Conservation (phyloP, 108 stramenopile species). For the Fragilariopsis cylindrus region DNA sequence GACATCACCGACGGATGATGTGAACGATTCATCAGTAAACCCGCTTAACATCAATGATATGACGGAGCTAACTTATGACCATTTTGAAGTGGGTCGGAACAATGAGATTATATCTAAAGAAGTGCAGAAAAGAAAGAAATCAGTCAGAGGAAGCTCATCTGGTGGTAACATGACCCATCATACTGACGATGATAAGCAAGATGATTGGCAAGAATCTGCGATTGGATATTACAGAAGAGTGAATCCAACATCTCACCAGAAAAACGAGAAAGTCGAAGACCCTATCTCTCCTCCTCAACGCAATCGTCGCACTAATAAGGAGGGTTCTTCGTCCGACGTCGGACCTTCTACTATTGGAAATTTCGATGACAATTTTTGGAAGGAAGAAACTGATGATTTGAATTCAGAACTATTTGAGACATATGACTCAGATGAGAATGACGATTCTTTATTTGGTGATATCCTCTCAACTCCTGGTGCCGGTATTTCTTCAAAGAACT, state of each 20-base stretch:
- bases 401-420: conserved; percentile 7
- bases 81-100: neutral
- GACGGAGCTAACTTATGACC: neutral
- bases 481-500: too few relatives aligned
- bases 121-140: too few relatives aligned
- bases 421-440: neutral
- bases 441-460: conserved; percentile 3
- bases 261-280: neutral
- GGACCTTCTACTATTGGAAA: conserved; percentile 1
- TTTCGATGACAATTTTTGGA: conserved; percentile 6
- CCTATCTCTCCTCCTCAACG: neutral
- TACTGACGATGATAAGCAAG: neutral
- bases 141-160: neutral
- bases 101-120: neutral
- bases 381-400: conserved; percentile 2
- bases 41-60: neutral
- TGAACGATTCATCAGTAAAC: neutral
- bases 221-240: neutral
- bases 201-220: neutral
- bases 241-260: neutral
- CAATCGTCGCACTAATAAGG: too few relatives aligned
- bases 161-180: neutral
- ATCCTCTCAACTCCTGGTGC: too few relatives aligned
- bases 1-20: too few relatives aligned
- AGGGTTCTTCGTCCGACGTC: neutral